Base-by-base conservation (phyloP, 768 basidiomycete genomes). In the Boletus sp. region DNA sequence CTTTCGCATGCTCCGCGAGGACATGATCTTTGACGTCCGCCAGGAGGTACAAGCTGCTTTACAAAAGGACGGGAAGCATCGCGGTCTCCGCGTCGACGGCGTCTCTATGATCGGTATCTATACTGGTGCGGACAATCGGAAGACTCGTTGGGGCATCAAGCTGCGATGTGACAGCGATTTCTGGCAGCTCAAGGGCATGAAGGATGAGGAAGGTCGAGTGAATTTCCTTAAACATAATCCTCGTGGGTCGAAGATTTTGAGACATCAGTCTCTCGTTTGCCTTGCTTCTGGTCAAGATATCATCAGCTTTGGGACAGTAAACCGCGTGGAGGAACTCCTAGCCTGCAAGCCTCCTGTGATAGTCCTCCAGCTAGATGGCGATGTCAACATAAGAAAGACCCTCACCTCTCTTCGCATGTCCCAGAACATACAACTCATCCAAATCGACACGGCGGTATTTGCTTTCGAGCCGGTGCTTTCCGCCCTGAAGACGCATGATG, bases 1-100 rank as follows among this genome's bases (percentile, higher is more conserved):
- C 46, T 88, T 84, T 59, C 78, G 87, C 1, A 72, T 88, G 30
- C 68, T 85, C 11, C 68, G 87, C 1, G 86, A 87, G 56, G 85
- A 84, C 51, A 82, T 85, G 80, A 47, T 85, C 5, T 74, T 76
- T 51, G 81, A 83, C 45, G 73, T 84, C 43, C 74, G 76, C 8
- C 80, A 86, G 37, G 82, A 81, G 58, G 50, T 84, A 8, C 74
- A 78, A 54, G 70, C 76, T 6, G 71, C 66, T 0, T 48, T 70
- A 3, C 67, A 69, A 8, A 65, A 71, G 61, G 76, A 75, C 56
- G 72, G 74, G 0, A 62, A 67, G 19, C 58, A 69, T 50, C 70
- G 76, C 10, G 75, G 74, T 3, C 54, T 74, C 5, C 61, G 61
- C 25, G 19, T 39, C 25, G 58, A 74, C 7, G 68, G 67, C 1